Evolutionary conservation across 805 yeast genomes (phyloP).

Genomic region (Osmozyma mogii): DNA sequence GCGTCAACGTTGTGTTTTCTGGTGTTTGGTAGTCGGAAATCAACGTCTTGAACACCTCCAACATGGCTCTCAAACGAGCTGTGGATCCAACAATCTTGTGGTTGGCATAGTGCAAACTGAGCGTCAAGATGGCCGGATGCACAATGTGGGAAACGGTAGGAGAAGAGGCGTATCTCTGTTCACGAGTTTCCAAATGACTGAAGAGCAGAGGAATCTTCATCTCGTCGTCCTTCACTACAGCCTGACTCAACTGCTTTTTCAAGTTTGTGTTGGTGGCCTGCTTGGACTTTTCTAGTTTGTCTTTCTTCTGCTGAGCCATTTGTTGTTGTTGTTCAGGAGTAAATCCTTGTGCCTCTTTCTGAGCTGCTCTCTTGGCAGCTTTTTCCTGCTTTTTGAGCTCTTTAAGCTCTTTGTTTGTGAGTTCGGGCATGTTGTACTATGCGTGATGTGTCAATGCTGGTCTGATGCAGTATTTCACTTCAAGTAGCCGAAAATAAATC

Average conservation of each 20-base stretch:
- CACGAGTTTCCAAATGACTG: slow-evolving; percentile 74
- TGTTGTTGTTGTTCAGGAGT: slow-evolving; percentile 37
- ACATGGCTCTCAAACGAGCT: slow-evolving; percentile 76
- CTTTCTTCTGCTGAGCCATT: slow-evolving; percentile 27
- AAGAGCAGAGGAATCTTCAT: slow-evolving; percentile 57
- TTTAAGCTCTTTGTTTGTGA: slow-evolving; percentile 75
- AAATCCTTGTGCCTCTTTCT: slow-evolving; percentile 62
- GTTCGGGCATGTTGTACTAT: too few species aligned
- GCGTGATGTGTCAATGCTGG: too few species aligned
- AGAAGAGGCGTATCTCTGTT: slow-evolving; percentile 55
- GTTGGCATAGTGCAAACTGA: slow-evolving; percentile 74
- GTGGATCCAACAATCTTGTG: slow-evolving; percentile 87
- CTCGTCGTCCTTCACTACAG: slow-evolving; percentile 36
- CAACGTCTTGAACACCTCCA: slow-evolving; percentile 74
- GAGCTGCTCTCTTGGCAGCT: slow-evolving; percentile 88
- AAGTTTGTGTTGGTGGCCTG: slow-evolving; percentile 41
- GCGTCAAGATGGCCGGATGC: slow-evolving; percentile 76
- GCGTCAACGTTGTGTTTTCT: slow-evolving; percentile 70
- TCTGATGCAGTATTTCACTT: too few species aligned
- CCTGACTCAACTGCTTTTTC: slow-evolving; percentile 47
- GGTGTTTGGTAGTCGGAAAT: slow-evolving; percentile 81
- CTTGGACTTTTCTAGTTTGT: slow-evolving; percentile 35
- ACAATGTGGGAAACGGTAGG: slow-evolving; percentile 59
- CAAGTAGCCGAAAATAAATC: too few species aligned
- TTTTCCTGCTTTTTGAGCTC: slow-evolving; percentile 84